Evolutionary conservation across 2,329 filamentous ascomycete species (phyloP).

Genomic region (Claviceps sp.): DNA sequence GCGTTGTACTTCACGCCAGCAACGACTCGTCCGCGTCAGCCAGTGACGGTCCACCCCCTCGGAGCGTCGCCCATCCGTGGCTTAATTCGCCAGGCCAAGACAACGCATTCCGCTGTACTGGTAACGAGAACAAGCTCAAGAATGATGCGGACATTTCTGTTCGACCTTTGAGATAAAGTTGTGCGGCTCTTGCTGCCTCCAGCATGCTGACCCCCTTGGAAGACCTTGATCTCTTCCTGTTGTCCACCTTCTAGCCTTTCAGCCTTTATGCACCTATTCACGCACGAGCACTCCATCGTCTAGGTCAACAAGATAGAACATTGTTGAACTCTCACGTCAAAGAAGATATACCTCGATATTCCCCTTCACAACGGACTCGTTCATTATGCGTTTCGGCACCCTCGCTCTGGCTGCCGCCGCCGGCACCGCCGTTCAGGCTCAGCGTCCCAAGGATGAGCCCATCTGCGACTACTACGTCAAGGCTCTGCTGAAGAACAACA

Average conservation of each 20-base stretch:
- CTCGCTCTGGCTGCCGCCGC: slow-evolving; percentile 12
- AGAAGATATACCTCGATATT: too few relatives aligned
- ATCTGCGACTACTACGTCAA: slow-evolving; percentile 54
- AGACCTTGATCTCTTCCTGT: too few relatives aligned
- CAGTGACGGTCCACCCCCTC: background rate
- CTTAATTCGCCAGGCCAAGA: background rate
- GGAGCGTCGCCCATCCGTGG: background rate
- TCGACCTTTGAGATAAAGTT: background rate
- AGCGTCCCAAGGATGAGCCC: slow-evolving; percentile 34
- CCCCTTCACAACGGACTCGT: too few relatives aligned
- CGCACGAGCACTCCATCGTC: too few relatives aligned
- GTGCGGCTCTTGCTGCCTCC: background rate
- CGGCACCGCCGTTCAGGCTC: slow-evolving; percentile 18
- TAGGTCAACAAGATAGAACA: too few relatives aligned
- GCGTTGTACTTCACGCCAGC: too few relatives aligned
- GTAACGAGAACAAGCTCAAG: background rate
- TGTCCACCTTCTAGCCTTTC: too few relatives aligned
- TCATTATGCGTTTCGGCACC: slow-evolving; percentile 13
- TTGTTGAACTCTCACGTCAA: too few relatives aligned
- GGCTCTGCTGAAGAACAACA: slow-evolving; percentile 45
- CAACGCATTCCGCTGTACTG: background rate
- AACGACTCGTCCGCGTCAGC: too few relatives aligned
- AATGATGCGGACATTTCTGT: background rate
- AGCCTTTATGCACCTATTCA: too few relatives aligned
- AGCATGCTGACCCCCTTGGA: too few relatives aligned